These are phyloP conservation scores for Chlamydomonas applanata DNA, from an alignment of 139 green algal genomes.

Conservation along the genomic window DNA sequence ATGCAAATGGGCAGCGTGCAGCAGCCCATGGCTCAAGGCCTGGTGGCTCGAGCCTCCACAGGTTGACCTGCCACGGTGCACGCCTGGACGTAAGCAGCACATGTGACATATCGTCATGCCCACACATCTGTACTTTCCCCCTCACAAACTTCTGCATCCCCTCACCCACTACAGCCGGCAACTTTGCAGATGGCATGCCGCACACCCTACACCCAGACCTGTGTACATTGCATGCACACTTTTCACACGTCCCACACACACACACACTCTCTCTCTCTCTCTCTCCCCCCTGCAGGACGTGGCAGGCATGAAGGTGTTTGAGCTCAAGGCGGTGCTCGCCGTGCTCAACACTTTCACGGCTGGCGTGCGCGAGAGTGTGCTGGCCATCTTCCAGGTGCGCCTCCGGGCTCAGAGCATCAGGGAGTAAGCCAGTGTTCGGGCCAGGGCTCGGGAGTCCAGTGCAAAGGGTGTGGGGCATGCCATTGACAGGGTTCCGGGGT, in stretches of 20 bases:
- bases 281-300: constrained; percentile 26
- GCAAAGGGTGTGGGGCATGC: too few relatives aligned
- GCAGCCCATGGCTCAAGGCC: neutral
- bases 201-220: neutral
- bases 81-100: too few relatives aligned
- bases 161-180: neutral
- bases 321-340: constrained; percentile 23
- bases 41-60: too few relatives aligned
- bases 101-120: neutral
- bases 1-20: neutral
- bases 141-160: neutral
- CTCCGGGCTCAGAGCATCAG: too few relatives aligned
- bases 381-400: constrained; percentile 30
- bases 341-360: constrained; percentile 37
- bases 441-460: too few relatives aligned
- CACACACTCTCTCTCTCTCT: neutral
- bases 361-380: constrained; percentile 16
- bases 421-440: too few relatives aligned
- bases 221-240: neutral
- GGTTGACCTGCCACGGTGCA: too few relatives aligned
- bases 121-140: neutral
- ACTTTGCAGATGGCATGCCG: neutral
- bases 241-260: neutral
- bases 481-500: too few relatives aligned
- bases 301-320: constrained; percentile 35